phyloP scores from a whole-genome alignment of 257 asterid species.

The Nicotiana undulata region DNA sequence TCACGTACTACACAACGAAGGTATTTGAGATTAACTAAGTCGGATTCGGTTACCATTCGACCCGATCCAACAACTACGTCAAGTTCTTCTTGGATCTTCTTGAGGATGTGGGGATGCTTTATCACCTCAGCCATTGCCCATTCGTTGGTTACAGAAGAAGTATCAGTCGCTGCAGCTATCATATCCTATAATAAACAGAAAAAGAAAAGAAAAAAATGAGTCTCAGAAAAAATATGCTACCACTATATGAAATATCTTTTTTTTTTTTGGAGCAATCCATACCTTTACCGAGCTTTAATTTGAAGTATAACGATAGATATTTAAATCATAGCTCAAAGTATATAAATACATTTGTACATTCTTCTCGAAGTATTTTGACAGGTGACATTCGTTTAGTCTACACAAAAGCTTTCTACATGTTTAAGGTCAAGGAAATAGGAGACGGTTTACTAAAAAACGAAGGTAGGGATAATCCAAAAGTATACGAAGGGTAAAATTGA shows the following conservation, averaged over 20 bases:
- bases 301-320: too few species aligned
- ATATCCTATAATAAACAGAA: conserved; percentile 43
- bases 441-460: too few species aligned
- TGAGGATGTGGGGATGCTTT: conserved; percentile 63
- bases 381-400: too few species aligned
- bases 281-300: too few species aligned
- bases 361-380: too few species aligned
- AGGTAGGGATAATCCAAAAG: too few species aligned
- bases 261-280: too few species aligned
- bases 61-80: conserved; percentile 49
- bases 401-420: too few species aligned
- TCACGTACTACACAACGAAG: conserved; percentile 87
- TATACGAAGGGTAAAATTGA: too few species aligned
- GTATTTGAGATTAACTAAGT: conserved; percentile 59
- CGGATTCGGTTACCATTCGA: conserved; percentile 78
- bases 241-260: not conserved
- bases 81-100: conserved; percentile 63
- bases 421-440: too few species aligned
- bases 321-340: too few species aligned
- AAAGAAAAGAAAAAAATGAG: not conserved
- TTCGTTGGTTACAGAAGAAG: conserved; percentile 92
- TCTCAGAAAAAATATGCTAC: not conserved
- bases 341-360: too few species aligned
- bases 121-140: conserved; percentile 98
- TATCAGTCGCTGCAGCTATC: conserved; percentile 99